Evolutionary conservation across 257 asterid species (phyloP).

Genomic region (Gardenia jasminoides): DNA sequence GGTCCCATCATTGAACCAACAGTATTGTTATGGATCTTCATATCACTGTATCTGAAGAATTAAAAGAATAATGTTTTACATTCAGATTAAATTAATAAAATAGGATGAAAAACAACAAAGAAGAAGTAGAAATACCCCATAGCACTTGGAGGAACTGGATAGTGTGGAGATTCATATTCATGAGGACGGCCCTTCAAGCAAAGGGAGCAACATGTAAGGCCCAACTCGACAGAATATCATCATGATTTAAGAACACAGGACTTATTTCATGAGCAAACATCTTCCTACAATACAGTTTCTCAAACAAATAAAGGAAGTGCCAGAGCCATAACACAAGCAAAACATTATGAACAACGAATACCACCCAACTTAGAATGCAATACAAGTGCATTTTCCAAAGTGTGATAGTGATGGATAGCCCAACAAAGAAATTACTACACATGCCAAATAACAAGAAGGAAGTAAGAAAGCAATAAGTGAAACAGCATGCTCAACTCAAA

Average conservation of each 20-base stretch:
- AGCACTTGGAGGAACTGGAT: slow-evolving; percentile 45
- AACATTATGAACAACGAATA: background rate
- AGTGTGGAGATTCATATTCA: slow-evolving; percentile 56
- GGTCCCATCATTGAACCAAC: slow-evolving; percentile 35
- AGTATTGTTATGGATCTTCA: slow-evolving; percentile 28
- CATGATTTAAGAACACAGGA: background rate
- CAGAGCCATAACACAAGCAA: background rate
- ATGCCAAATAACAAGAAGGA: background rate
- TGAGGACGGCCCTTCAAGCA: slow-evolving; percentile 51
- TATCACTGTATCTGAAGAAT: slow-evolving; percentile 49
- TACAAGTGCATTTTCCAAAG: background rate
- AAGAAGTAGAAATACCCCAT: slow-evolving; percentile 46
- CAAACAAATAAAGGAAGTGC: background rate
- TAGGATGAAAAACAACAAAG: background rate
- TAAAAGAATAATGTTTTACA: slow-evolving; percentile 3
- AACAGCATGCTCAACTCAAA: slow-evolving; percentile 5
- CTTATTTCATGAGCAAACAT: background rate
- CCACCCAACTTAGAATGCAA: too few species aligned
- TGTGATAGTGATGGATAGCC: background rate
- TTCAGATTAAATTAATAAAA: background rate
- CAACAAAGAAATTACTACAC: background rate
- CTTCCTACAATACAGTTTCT: background rate
- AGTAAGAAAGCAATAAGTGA: background rate
- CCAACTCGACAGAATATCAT: slow-evolving; percentile 4
- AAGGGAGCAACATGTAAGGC: slow-evolving; percentile 14